Percentiles rank a stretch among this genome's conserved stretches.
Evolutionary conservation across 345 rosid species (phyloP).

Genomic region (Eucalyptus polybractea): DNA sequence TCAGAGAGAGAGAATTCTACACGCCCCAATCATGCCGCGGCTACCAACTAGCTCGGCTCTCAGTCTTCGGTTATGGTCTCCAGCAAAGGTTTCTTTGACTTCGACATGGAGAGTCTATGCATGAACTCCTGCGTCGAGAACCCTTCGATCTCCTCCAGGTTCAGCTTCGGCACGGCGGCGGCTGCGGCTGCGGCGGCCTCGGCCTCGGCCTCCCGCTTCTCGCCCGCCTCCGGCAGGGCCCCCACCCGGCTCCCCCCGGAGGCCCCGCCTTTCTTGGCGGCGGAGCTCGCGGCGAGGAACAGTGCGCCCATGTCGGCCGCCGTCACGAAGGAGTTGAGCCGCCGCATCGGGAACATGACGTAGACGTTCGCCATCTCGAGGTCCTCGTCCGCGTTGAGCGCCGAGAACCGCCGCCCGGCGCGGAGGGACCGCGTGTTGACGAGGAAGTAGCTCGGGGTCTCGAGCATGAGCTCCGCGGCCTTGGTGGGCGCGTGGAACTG

Average conservation of each 20-base stretch:
- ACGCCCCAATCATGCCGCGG: neutral
- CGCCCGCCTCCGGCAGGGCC: slow-evolving; percentile 11
- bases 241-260: slow-evolving; percentile 9
- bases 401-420: slow-evolving; percentile 46
- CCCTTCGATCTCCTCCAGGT: slow-evolving; percentile 54
- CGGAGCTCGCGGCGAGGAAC: slow-evolving; percentile 34
- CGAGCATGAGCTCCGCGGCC: slow-evolving; percentile 89
- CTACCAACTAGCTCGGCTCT: neutral
- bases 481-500: slow-evolving; percentile 36
- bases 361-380: slow-evolving; percentile 51
- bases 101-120: slow-evolving; percentile 45
- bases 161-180: slow-evolving; percentile 22
- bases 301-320: slow-evolving; percentile 58
- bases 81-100: slow-evolving; percentile 74
- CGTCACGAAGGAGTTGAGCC: slow-evolving; percentile 39
- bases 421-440: slow-evolving; percentile 55
- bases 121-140: slow-evolving; percentile 35
- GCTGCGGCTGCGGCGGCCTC: neutral
- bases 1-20: neutral
- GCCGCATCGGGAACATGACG: slow-evolving; percentile 66
- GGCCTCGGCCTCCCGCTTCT: neutral
- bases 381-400: slow-evolving; percentile 77
- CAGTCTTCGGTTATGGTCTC: slow-evolving; percentile 66
- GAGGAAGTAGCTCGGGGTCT: slow-evolving; percentile 68
- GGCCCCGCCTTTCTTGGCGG: slow-evolving; percentile 20